Evolutionary conservation across 208 protist species (phyloP), one percentile per base, ranked within the genome.

Genomic region (Borovskyia barvae): DNA sequence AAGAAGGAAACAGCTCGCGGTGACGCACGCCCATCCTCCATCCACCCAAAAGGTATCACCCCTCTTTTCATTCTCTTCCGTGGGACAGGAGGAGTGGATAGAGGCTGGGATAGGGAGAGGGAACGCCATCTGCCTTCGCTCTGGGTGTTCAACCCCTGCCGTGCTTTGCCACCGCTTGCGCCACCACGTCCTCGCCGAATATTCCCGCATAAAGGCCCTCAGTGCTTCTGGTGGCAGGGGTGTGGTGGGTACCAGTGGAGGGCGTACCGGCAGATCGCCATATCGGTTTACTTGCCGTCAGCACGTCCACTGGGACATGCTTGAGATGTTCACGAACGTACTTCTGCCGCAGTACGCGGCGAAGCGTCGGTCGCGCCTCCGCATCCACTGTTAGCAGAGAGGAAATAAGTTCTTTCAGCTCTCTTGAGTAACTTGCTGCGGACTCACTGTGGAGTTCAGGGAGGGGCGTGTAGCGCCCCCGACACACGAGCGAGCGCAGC

Each of bases 371-470:
- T 8, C 87, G 80, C 20, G 67, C 72, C 2, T 69, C 61, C 20
- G 74, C 17, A 12, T 82, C 70, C 7, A 72, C 68, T 30, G 80
- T 75, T 17, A 94, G 69, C 46, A 92, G 72, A 20, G 78, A 85
- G 35, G 74, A 59, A 24, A 92, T 75, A 12, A 92, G 57, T n/a
- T 83, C 79, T 14, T 64, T 64, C 20, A 92, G 49, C 33, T 69
- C 61, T 24, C 52, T 58, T 35, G 78, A 85, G 77, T 87, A 90
- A 14, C 51, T 6, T 7, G 45, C 19, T 1, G 57, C 49, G 24
- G 17, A 2, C 14, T 20, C 28, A 33, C 24, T 47, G 33, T 36
- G 19, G 24, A 37, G 22, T 17, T 73, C 66, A 1, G 37, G 47
- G 25, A 81, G 64, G 5, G 49, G 50, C 2, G 41, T 30, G 45